Percentiles rank a stretch among this genome's conserved stretches.
Conservation (phyloP, 2,329 filamentous ascomycete genomes). For the Fusarium xyrophilum region DNA sequence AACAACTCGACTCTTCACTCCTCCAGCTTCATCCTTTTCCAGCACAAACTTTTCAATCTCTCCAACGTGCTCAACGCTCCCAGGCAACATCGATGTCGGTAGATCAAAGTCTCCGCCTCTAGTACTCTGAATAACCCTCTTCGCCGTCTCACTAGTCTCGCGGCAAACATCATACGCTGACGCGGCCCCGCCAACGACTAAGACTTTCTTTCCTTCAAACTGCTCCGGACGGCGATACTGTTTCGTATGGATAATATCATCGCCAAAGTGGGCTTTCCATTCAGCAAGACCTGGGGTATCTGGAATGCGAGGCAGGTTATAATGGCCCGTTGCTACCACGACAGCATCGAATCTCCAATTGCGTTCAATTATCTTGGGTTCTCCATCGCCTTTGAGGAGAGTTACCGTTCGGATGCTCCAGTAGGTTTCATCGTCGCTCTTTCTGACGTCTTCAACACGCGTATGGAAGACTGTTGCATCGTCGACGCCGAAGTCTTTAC, state of each 20-base stretch:
- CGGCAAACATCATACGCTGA: conserved; percentile 53
- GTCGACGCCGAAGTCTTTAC: conserved; percentile 57
- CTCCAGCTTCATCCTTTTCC: background rate
- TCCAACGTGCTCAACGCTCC: conserved; percentile 58
- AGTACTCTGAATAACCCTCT: conserved; percentile 58
- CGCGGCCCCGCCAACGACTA: conserved; percentile 61
- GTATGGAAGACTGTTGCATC: conserved; percentile 62
- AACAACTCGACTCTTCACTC: conserved; percentile 57
- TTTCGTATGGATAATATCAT: conserved; percentile 71
- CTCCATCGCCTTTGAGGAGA: conserved; percentile 42
- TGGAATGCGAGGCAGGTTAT: conserved; percentile 68
- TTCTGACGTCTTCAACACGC: conserved; percentile 60
- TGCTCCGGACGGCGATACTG: conserved; percentile 69
- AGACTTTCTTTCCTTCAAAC: conserved; percentile 60
- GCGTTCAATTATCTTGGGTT: conserved; percentile 41
- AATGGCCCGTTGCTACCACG: conserved; percentile 72
- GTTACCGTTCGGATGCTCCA: conserved; percentile 62
- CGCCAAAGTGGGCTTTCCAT: conserved; percentile 63
- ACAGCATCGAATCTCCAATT: conserved; percentile 65
- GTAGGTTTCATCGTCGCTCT: conserved; percentile 47
- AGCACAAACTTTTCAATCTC: conserved; percentile 56
- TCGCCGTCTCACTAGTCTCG: conserved; percentile 48
- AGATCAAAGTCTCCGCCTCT: conserved; percentile 66
- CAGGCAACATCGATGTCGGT: conserved; percentile 59
- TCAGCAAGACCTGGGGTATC: conserved; percentile 63